Conservation (phyloP, 495 filamentous ascomycete genomes). For the Xylaria sp. region DNA sequence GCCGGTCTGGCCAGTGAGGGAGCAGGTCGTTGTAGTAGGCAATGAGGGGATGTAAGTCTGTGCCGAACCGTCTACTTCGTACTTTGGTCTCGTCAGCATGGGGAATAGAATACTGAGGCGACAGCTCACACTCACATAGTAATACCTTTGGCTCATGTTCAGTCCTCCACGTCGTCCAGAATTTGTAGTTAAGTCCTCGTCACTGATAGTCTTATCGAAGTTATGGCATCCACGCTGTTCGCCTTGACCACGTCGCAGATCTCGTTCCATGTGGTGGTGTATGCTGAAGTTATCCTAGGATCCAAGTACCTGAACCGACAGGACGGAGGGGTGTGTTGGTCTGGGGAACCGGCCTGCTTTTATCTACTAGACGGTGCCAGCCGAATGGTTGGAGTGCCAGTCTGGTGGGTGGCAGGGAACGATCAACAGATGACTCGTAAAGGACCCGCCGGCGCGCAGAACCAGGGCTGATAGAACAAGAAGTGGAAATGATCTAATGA, state of each 20-base stretch:
- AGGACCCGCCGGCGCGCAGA: conserved; percentile 4
- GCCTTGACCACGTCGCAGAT: conserved; percentile 69
- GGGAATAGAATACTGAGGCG: not conserved
- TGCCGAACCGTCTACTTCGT: conserved; percentile 75
- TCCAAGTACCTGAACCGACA: conserved; percentile 79
- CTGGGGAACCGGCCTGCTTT: conserved; percentile 52
- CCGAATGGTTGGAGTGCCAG: conserved; percentile 4
- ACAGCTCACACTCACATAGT: conserved; percentile 70
- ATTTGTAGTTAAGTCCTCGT: conserved; percentile 66
- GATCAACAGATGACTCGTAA: conserved; percentile 28
- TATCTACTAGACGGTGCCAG: conserved; percentile 31
- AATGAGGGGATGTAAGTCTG: conserved; percentile 75
- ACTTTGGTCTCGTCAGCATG: conserved; percentile 58
- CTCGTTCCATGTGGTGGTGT: conserved; percentile 79
- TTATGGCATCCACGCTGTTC: conserved; percentile 86
- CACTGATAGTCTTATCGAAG: conserved; percentile 83
- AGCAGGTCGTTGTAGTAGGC: conserved; percentile 79
- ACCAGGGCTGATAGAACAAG: conserved; percentile 18
- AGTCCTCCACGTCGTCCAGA: conserved; percentile 76
- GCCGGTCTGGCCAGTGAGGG: conserved; percentile 82
- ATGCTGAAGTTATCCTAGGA: conserved; percentile 93
- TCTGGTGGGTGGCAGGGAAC: conserved; percentile 10
- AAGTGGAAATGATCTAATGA: conserved; percentile 23
- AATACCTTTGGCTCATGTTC: conserved; percentile 92
- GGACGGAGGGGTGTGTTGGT: conserved; percentile 68